Evolutionary conservation across 495 filamentous ascomycete genomes (phyloP).

Genomic region (Penicillium maclennaniae): DNA sequence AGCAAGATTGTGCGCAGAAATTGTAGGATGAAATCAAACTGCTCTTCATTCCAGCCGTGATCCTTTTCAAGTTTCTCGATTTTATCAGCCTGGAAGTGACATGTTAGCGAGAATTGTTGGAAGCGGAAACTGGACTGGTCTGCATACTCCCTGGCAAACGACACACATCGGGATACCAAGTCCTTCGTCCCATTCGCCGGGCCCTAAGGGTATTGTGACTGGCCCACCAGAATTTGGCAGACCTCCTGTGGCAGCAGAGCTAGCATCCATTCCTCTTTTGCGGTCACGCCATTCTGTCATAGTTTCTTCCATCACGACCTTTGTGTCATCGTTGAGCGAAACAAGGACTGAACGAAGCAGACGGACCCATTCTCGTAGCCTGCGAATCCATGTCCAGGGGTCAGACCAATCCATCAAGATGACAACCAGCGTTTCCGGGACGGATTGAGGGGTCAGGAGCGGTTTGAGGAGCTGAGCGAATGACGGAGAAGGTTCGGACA

Average conservation of each 20-base stretch:
- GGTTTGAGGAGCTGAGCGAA: slow-evolving; percentile 83
- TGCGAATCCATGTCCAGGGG: slow-evolving; percentile 88
- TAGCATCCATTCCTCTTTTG: slow-evolving; percentile 42
- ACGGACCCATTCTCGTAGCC: slow-evolving; percentile 82
- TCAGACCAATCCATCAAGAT: slow-evolving; percentile 89
- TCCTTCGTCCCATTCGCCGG: slow-evolving; percentile 91
- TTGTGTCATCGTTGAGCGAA: slow-evolving; percentile 70
- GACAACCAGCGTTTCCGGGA: slow-evolving; percentile 83
- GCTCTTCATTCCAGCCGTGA: slow-evolving; percentile 86
- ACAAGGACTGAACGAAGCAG: slow-evolving; percentile 71
- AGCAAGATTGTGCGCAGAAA: slow-evolving; percentile 81
- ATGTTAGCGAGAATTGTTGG: slow-evolving; percentile 22
- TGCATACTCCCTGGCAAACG: slow-evolving; percentile 83
- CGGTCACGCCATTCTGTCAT: slow-evolving; percentile 60
- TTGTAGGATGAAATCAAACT: slow-evolving; percentile 89
- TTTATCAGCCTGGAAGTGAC: slow-evolving; percentile 66
- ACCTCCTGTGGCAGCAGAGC: slow-evolving; percentile 36
- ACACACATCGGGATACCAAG: slow-evolving; percentile 87
- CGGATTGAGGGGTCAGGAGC: slow-evolving; percentile 77
- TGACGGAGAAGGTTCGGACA: slow-evolving; percentile 73
- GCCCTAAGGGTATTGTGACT: slow-evolving; percentile 73
- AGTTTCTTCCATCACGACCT: slow-evolving; percentile 77
- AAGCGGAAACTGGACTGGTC: not conserved
- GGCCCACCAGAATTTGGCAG: slow-evolving; percentile 48
- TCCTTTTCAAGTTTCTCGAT: slow-evolving; percentile 85